Percentiles rank a stretch among this genome's conserved stretches.
phyloP scores from a whole-genome alignment of 2,329 filamentous ascomycete genomes.

The Aspergillus aculeatinus region DNA sequence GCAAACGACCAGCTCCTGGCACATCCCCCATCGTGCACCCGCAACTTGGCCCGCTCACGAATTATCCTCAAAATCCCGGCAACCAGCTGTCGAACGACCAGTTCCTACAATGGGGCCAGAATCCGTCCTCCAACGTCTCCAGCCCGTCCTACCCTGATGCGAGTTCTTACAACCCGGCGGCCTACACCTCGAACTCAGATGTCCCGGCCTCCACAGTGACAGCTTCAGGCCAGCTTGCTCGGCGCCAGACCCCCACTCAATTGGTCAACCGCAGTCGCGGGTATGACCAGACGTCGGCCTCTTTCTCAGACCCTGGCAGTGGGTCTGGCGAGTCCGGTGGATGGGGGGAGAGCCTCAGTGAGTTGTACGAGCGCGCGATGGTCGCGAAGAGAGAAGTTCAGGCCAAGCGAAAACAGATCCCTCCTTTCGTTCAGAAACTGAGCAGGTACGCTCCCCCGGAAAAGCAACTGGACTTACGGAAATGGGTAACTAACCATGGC shows the following conservation, averaged over 20 bases:
- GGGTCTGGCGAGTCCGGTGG: slow-evolving; percentile 37
- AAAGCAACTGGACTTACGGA: not conserved
- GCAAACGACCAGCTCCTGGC: slow-evolving; percentile 75
- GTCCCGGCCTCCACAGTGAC: slow-evolving; percentile 49
- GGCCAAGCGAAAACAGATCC: slow-evolving; percentile 90
- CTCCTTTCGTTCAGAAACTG: slow-evolving; percentile 95
- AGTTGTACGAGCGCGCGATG: slow-evolving; percentile 75
- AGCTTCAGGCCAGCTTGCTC: slow-evolving; percentile 43
- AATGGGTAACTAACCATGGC: slow-evolving; percentile 14
- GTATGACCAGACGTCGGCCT: slow-evolving; percentile 37
- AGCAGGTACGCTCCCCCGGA: slow-evolving; percentile 71
- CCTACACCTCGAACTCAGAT: slow-evolving; percentile 48
- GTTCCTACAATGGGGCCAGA: slow-evolving; percentile 56
- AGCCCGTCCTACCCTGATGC: slow-evolving; percentile 39
- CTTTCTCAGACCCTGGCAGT: slow-evolving; percentile 30
- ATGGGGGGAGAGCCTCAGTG: slow-evolving; percentile 66
- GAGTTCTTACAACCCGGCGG: slow-evolving; percentile 37
- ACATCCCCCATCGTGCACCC: slow-evolving; percentile 62
- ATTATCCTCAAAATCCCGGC: slow-evolving; percentile 45
- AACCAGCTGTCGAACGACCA: slow-evolving; percentile 52
- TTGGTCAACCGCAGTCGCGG: slow-evolving; percentile 38
- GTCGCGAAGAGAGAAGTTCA: slow-evolving; percentile 84
- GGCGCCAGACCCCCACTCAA: slow-evolving; percentile 40
- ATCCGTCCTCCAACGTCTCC: slow-evolving; percentile 33
- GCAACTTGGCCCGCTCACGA: slow-evolving; percentile 52